These are phyloP conservation scores for Rhizopogon vesiculosus DNA, from an alignment of 768 basidiomycete species.

Conservation along the genomic window DNA sequence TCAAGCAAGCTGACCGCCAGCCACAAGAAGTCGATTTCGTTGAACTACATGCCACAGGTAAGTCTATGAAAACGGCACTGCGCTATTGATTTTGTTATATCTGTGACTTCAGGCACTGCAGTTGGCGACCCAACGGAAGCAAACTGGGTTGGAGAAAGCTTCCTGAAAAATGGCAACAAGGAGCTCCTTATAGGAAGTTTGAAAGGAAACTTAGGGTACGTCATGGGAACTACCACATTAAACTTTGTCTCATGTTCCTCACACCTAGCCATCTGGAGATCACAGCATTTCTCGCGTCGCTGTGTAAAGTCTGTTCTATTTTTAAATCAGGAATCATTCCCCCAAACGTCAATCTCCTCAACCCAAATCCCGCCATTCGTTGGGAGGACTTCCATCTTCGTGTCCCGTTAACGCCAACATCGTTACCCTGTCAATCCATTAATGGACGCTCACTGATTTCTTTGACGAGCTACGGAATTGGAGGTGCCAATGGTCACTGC, in stretches of 20 bases:
- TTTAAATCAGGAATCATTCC: conserved; percentile 32
- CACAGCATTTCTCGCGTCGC: conserved; percentile 39
- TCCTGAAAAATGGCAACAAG: conserved; percentile 16
- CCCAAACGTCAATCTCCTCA: conserved; percentile 33
- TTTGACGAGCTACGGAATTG: conserved; percentile 40
- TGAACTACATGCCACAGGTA: conserved; percentile 48
- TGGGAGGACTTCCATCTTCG: conserved; percentile 35
- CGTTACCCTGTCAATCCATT: conserved; percentile 6
- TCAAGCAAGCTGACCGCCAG: conserved; percentile 20
- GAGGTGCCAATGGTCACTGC: conserved; percentile 39
- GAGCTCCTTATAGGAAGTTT: conserved; percentile 38
- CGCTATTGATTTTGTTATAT: neutral
- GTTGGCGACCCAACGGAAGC: conserved; percentile 47
- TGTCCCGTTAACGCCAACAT: conserved; percentile 22
- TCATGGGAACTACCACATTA: conserved; percentile 16
- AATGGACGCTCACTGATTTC: conserved; percentile 31
- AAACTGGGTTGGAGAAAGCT: conserved; percentile 40
- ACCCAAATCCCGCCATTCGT: conserved; percentile 32
- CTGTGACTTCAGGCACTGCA: conserved; percentile 28
- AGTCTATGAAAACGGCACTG: neutral
- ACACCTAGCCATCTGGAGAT: conserved; percentile 36
- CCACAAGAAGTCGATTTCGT: conserved; percentile 43
- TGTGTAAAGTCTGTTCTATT: conserved; percentile 39
- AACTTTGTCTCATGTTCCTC: conserved; percentile 12
- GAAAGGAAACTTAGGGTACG: conserved; percentile 44